phyloP scores from a whole-genome alignment of 805 yeast species.

The Candida silvicultrix region DNA sequence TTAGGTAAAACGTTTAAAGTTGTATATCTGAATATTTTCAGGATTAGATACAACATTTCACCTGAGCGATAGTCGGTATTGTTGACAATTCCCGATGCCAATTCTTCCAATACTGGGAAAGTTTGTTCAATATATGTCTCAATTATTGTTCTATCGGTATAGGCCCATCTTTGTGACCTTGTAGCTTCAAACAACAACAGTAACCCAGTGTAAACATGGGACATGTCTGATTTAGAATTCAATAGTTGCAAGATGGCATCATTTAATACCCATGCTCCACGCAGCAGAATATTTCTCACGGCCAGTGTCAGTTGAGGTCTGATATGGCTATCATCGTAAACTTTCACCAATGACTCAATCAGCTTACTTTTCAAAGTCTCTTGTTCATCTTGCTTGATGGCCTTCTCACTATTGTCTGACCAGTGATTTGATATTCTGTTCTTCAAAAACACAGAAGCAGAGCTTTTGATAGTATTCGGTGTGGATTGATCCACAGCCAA shows the following conservation, averaged over 20 bases:
- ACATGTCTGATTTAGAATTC: constrained; percentile 27
- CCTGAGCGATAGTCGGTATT: constrained; percentile 28
- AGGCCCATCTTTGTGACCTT: constrained; percentile 50
- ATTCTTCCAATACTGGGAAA: constrained; percentile 49
- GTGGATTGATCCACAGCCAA: constrained; percentile 39
- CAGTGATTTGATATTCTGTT: constrained; percentile 53
- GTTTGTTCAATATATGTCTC: constrained; percentile 41
- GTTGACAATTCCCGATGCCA: constrained; percentile 37
- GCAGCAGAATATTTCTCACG: constrained; percentile 44
- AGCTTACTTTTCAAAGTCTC: constrained; percentile 49
- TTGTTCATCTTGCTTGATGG: constrained; percentile 40
- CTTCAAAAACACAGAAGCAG: constrained; percentile 65
- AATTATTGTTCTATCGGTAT: constrained; percentile 40
- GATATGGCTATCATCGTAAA: constrained; percentile 34
- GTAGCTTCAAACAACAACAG: constrained; percentile 50
- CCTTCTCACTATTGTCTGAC: constrained; percentile 29
- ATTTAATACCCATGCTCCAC: constrained; percentile 31
- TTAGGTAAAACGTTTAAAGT: constrained; percentile 55
- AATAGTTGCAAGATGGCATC: constrained; percentile 29
- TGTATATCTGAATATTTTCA: constrained; percentile 61
- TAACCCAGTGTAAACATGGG: constrained; percentile 46
- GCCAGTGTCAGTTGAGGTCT: constrained; percentile 54
- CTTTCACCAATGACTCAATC: constrained; percentile 42
- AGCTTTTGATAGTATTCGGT: constrained; percentile 40
- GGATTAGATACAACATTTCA: constrained; percentile 50